Evolutionary conservation across 257 asterid species (phyloP).

Genomic region (Salvia rosmarinus): DNA sequence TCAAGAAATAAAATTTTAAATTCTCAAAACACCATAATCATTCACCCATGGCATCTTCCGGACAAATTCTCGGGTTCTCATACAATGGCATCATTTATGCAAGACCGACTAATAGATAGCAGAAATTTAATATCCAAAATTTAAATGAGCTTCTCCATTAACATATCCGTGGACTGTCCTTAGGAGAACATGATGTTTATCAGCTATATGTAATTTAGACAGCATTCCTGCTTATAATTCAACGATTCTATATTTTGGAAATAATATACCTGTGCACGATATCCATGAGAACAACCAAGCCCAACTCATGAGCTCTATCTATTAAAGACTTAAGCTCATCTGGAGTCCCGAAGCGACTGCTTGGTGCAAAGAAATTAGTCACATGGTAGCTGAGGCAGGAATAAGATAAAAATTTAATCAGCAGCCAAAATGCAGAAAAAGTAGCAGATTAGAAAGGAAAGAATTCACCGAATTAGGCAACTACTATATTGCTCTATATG

Average conservation of each 20-base stretch:
- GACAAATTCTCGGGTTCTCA: background rate
- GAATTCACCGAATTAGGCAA: constrained; percentile 16
- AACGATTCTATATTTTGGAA: constrained; percentile 24
- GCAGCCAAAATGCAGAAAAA: background rate
- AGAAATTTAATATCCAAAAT: background rate
- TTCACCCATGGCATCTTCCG: background rate
- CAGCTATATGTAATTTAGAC: constrained; percentile 16
- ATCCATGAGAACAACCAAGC: constrained; percentile 95
- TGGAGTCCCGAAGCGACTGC: constrained; percentile 98
- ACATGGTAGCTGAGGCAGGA: constrained; percentile 84
- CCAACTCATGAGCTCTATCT: constrained; percentile 97
- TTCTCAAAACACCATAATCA: constrained; percentile 4
- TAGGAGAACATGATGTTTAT: constrained; percentile 19
- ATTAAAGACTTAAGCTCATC: constrained; percentile 95
- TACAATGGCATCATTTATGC: background rate
- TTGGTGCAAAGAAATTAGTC: constrained; percentile 98
- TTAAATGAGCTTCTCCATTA: background rate
- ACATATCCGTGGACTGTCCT: constrained; percentile 17
- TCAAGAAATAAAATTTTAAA: background rate
- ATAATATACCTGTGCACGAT: constrained; percentile 90
- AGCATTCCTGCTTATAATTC: too few relatives aligned
- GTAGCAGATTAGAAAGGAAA: constrained; percentile 7
- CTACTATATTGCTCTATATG: background rate
- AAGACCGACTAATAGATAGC: constrained; percentile 1
- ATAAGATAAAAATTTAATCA: constrained; percentile 36